phyloP scores from a whole-genome alignment of 2,329 filamentous ascomycete species.

The Trichoderma polysporum region DNA sequence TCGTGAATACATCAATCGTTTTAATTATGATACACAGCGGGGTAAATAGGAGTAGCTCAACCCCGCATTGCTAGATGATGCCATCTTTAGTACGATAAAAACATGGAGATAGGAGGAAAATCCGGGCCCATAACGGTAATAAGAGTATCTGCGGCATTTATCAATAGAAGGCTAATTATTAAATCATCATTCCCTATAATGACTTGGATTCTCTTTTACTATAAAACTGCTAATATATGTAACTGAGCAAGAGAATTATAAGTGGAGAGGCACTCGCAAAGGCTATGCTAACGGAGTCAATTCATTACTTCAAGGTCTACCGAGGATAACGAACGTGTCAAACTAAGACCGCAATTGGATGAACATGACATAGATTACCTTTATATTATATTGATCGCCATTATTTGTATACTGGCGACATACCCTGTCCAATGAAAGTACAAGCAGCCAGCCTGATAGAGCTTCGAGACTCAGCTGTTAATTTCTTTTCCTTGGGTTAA shows the following conservation, averaged over 20 bases:
- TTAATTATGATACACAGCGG: neutral
- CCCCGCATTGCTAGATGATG: conserved; percentile 15
- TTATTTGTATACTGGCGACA: too few relatives aligned
- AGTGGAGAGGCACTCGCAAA: neutral
- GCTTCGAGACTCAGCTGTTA: too few relatives aligned
- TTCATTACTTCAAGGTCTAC: neutral
- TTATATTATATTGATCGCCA: neutral
- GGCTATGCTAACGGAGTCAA: neutral
- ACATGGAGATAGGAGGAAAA: conserved; percentile 5
- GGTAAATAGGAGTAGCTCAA: neutral
- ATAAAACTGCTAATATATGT: neutral
- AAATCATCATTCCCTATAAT: neutral
- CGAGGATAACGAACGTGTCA: neutral
- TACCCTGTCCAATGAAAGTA: too few relatives aligned
- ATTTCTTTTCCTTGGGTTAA: too few relatives aligned
- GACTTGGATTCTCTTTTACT: neutral
- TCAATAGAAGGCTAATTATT: neutral
- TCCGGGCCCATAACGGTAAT: neutral
- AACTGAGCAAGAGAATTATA: neutral
- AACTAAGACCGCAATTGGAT: too few relatives aligned
- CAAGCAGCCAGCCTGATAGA: too few relatives aligned
- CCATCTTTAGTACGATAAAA: conserved; percentile 13
- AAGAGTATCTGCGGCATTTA: neutral
- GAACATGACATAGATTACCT: too few relatives aligned
- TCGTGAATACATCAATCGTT: neutral